Evolutionary conservation across 176 grass and related monocot species (phyloP).

Genomic region (Oryza meridionalis): DNA sequence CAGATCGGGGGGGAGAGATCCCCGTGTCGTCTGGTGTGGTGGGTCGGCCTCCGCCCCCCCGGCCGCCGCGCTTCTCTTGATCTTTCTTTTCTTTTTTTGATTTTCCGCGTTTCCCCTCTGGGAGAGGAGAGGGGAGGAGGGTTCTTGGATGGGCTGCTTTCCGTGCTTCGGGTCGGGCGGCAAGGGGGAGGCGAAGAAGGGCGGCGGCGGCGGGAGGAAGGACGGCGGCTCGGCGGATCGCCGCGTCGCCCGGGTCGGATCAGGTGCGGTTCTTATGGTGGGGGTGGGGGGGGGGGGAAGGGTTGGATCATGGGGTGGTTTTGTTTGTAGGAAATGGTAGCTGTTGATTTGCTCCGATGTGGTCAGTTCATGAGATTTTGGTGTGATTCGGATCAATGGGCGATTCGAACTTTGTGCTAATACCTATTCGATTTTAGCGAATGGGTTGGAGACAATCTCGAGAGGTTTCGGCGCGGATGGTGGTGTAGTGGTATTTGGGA

Average conservation of each 20-base stretch:
- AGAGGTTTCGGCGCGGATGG: neutral
- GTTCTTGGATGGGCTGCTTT: conserved; percentile 82
- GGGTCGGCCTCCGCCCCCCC: conserved; percentile 30
- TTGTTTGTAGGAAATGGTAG: conserved; percentile 28
- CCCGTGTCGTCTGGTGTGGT: conserved; percentile 53
- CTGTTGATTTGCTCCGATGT: conserved; percentile 4
- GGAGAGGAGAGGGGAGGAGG: neutral
- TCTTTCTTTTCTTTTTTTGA: neutral
- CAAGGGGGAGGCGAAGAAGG: conserved; percentile 55
- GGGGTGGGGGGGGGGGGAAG: neutral
- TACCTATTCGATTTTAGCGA: conserved; percentile 30
- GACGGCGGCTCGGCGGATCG: conserved; percentile 47
- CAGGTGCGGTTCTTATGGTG: conserved; percentile 52
- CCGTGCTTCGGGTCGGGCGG: conserved; percentile 75
- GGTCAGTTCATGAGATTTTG: neutral
- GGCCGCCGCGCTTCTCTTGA: conserved; percentile 28
- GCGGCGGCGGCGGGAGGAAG: conserved; percentile 41
- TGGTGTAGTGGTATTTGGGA: neutral
- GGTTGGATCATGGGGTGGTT: conserved; percentile 40
- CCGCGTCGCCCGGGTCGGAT: conserved; percentile 51
- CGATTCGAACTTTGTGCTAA: conserved; percentile 2
- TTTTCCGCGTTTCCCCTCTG: neutral
- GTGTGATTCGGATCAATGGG: conserved; percentile 16
- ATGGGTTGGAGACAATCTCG: conserved; percentile 1
- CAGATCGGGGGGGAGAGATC: conserved; percentile 54